phyloP scores from a whole-genome alignment of 1,284 basidiomycete species.

The Trichosporon ovoides region DNA sequence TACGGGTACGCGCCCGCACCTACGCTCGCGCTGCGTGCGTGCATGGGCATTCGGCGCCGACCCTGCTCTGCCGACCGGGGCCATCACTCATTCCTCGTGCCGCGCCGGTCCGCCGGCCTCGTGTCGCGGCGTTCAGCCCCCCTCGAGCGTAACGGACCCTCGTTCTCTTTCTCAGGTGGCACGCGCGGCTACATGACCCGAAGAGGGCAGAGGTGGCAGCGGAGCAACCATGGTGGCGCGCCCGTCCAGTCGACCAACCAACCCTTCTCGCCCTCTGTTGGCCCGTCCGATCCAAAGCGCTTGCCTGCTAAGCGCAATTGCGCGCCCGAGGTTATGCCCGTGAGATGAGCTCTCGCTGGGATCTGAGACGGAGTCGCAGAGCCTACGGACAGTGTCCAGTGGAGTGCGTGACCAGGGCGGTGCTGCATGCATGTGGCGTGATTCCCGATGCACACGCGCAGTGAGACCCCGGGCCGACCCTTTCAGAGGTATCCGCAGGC shows the following conservation, averaged over 20 bases:
- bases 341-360: background rate
- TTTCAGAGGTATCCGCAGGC: background rate
- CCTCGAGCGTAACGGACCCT: too few species aligned
- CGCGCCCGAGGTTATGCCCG: background rate
- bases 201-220: too few species aligned
- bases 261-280: background rate
- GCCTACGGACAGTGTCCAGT: background rate
- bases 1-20: constrained; percentile 2
- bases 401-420: constrained; percentile 1
- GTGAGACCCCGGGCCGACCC: background rate
- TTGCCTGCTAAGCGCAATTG: background rate
- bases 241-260: background rate
- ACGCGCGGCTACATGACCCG: too few species aligned
- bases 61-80: background rate
- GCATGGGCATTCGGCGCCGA: constrained; percentile 3
- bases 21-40: background rate
- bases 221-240: too few species aligned
- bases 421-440: background rate
- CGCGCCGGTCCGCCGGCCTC: too few species aligned
- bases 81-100: too few species aligned
- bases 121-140: too few species aligned
- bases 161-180: too few species aligned
- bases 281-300: background rate
- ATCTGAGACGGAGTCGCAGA: background rate
- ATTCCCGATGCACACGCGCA: background rate